phyloP scores from a whole-genome alignment of 2,329 filamentous ascomycete species.

The Alternaria rosae region DNA sequence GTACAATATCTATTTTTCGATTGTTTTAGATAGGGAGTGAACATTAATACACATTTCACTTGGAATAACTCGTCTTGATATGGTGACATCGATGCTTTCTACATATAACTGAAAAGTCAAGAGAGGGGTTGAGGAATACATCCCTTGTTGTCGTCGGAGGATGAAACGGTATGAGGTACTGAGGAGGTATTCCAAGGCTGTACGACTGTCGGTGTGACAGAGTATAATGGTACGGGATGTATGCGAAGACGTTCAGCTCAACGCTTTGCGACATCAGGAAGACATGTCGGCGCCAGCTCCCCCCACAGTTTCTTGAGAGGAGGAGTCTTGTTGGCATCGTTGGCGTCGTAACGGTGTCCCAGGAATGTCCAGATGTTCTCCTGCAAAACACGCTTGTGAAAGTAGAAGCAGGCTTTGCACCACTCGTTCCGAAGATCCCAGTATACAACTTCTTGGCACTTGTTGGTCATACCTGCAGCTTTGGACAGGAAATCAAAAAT shows the following conservation, averaged over 20 bases:
- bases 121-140: not conserved
- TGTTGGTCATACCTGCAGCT: not conserved
- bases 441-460: not conserved
- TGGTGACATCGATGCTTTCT: not conserved
- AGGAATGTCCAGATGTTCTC: not conserved
- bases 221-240: not conserved
- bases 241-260: not conserved
- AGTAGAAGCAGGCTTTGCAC: slow-evolving; percentile 1
- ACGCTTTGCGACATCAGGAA: not conserved
- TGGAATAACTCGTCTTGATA: not conserved
- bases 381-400: not conserved
- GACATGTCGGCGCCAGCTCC: not conserved
- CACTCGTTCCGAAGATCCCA: not conserved
- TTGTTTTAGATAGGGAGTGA: not conserved
- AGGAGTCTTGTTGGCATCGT: not conserved
- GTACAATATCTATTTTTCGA: slow-evolving; percentile 1
- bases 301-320: not conserved
- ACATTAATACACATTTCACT: slow-evolving; percentile 4
- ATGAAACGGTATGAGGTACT: not conserved
- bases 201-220: not conserved
- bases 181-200: not conserved
- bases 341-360: not conserved
- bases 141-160: too few relatives aligned
- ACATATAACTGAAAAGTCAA: not conserved
- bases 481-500: not conserved